Percentiles rank a stretch among this genome's conserved stretches.
These are phyloP conservation scores for Colletotrichum cordylinicola DNA, from an alignment of 2,329 filamentous ascomycete genomes.

Conservation along the genomic window DNA sequence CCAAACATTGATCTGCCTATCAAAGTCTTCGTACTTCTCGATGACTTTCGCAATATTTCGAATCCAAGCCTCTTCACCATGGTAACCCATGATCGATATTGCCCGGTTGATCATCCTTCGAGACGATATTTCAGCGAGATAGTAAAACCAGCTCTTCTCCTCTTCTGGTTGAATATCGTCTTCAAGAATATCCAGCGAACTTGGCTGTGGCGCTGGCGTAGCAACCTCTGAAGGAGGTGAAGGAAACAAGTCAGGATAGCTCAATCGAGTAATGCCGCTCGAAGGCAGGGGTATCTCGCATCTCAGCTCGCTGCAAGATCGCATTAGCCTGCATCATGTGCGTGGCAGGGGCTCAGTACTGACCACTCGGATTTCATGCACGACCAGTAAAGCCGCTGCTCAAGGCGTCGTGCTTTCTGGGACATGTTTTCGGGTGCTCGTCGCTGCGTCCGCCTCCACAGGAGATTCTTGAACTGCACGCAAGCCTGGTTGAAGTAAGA, in stretches of 20 bases:
- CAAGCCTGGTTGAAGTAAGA: constrained; percentile 35
- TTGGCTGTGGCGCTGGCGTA: neutral
- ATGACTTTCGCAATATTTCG: constrained; percentile 23
- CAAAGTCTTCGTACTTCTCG: constrained; percentile 24
- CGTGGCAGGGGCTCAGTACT: neutral
- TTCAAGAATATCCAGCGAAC: neutral
- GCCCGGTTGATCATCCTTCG: constrained; percentile 27
- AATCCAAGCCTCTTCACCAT: constrained; percentile 27
- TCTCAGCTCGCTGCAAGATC: constrained; percentile 5
- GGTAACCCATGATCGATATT: neutral
- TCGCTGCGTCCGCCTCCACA: constrained; percentile 6
- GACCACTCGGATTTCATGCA: constrained; percentile 38
- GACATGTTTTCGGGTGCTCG: neutral
- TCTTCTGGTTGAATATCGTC: constrained; percentile 24
- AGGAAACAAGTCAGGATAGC: constrained; percentile 34
- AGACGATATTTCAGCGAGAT: constrained; percentile 33
- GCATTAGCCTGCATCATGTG: neutral
- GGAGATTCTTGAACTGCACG: constrained; percentile 27
- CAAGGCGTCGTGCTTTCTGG: constrained; percentile 21
- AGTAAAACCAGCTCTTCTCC: constrained; percentile 34
- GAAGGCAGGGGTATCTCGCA: constrained; percentile 21
- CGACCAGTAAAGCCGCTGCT: constrained; percentile 37
- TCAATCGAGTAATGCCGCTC: constrained; percentile 23
- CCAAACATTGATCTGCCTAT: constrained; percentile 29
- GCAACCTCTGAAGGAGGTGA: constrained; percentile 28